Evolutionary conservation across 257 asterid genomes (phyloP), one percentile per base, ranked within the genome.

Genomic region (Sherardia arvensis): DNA sequence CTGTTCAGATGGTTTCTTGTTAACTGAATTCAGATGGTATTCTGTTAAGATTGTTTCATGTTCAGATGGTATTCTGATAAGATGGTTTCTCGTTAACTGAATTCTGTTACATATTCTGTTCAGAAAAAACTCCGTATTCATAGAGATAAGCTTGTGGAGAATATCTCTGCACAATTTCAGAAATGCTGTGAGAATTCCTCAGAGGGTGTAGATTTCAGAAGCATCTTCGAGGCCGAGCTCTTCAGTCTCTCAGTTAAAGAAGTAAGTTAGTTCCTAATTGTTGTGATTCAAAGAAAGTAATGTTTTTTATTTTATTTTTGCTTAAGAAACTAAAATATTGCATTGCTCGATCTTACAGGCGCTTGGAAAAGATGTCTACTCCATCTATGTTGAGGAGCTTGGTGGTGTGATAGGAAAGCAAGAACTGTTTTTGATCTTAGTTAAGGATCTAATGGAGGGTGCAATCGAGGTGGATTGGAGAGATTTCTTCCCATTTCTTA

Each of bases 401-500:
- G 85, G 80, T 10, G n/a, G 69, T 22, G 83, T 79, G 30, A 30
- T 90, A 58, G 71, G 87, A 6, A 84, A 81, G 66, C 58, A 78
- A 0, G 90, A 81, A 49, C 66, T 90, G 26, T 75, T 89, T 64
- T 71, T 85, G 77, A 82, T 74, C 36, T 65, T 93, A 58, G 97
- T 90, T 14, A 15, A 66, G 4, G 92, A 85, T 40, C 82, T 77
- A 15, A 90, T 90, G 97, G 90, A 84, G 71, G 99, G 97, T 22
- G 94, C 95, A 36, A 81, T 87, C 58, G 99, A 93, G 53, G 97
- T 93, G 45, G 99, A 93, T 45, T 93, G 99, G 99, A 82, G 99
- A 65, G 99, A 93, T 66, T 93, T 90, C 65, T 93, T 93, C 76
- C 96, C 96, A 0, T 85, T 78, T 61, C 67, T 93, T 17, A 84